A percentile compares a stretch with the other conserved stretches of the same genome.
Evolutionary conservation across 805 yeast genomes (phyloP).

Genomic region (Saturnispora zaruensis): DNA sequence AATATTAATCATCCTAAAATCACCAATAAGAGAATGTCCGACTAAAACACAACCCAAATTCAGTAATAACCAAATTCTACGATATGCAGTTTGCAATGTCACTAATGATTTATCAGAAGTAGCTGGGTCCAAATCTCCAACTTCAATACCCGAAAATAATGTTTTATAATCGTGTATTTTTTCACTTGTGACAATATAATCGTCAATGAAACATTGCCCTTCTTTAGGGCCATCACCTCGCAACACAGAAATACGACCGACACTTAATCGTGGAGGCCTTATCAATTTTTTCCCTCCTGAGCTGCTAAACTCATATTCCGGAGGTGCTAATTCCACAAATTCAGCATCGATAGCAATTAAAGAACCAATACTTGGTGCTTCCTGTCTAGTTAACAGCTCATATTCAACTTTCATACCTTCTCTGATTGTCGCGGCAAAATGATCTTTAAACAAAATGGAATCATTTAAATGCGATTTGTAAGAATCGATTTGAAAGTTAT

Average conservation of each 20-base stretch:
- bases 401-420: conserved; percentile 54
- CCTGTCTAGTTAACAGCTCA: conserved; percentile 53
- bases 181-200: conserved; percentile 69
- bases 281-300: conserved; percentile 63
- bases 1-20: conserved; percentile 86
- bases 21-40: conserved; percentile 89
- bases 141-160: conserved; percentile 85
- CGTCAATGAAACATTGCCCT: conserved; percentile 85
- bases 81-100: conserved; percentile 70
- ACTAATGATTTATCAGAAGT: conserved; percentile 63
- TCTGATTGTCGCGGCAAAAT: conserved; percentile 60
- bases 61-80: conserved; percentile 82
- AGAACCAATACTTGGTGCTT: conserved; percentile 68
- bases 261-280: conserved; percentile 63
- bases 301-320: conserved; percentile 66
- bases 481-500: conserved; percentile 39
- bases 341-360: conserved; percentile 95
- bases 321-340: conserved; percentile 76
- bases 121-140: conserved; percentile 75
- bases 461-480: conserved; percentile 50
- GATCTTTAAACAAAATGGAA: conserved; percentile 62
- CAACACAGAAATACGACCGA: conserved; percentile 85
- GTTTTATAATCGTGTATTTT: conserved; percentile 81
- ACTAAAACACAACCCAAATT: conserved; percentile 87
- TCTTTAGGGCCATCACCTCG: conserved; percentile 60